Conservation (phyloP, 768 basidiomycete genomes). For the Russula compacta region DNA sequence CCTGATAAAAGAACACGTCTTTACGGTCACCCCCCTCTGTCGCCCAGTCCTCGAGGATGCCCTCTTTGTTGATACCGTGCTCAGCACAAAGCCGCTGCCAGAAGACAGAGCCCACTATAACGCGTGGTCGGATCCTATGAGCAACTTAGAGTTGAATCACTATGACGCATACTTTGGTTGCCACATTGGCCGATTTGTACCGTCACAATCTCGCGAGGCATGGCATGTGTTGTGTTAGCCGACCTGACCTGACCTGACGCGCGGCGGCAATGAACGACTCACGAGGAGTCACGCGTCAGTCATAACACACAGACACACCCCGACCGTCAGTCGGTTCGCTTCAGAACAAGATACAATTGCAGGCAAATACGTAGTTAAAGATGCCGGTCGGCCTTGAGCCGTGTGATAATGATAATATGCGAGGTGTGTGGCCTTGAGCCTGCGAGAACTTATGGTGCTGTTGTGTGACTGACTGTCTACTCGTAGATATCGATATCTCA, state of each 20-base stretch:
- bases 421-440: constrained; percentile 18
- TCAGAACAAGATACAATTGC: constrained; percentile 13
- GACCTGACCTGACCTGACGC: no score
- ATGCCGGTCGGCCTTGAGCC: constrained; percentile 20
- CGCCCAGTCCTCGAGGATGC: constrained; percentile 95
- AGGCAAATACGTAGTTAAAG: constrained; percentile 14
- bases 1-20: constrained; percentile 99
- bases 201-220: constrained; percentile 82
- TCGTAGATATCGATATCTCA: constrained; percentile 17
- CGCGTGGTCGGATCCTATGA: not conserved
- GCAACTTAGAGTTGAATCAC: constrained; percentile 15
- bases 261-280: not conserved
- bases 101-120: constrained; percentile 87
- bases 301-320: not conserved
- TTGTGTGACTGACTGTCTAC: constrained; percentile 9
- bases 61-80: constrained; percentile 94
- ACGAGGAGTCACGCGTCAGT: not conserved
- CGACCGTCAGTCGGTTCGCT: not conserved
- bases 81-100: constrained; percentile 98
- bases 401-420: constrained; percentile 21
- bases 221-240: constrained; percentile 44
- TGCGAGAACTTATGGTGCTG: constrained; percentile 6
- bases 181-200: constrained; percentile 87
- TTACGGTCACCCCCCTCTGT: constrained; percentile 93
- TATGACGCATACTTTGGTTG: constrained; percentile 59